Base-by-base conservation (phyloP, 306 rosid species). In the Macrotyloma uniflorum region DNA sequence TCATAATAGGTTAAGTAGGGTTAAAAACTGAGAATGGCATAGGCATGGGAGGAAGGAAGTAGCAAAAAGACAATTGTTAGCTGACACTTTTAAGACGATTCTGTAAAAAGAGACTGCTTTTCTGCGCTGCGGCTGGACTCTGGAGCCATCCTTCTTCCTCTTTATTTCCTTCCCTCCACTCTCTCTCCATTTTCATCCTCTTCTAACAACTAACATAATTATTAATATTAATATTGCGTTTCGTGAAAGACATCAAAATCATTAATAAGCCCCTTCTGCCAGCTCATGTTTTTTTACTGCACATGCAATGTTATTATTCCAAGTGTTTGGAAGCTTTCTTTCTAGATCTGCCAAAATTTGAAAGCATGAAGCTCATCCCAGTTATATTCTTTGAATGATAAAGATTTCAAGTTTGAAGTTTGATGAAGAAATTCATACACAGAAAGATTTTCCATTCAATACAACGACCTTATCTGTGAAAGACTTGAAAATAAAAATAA, bases 141-240 rank as follows among this genome's bases (percentile, higher is more conserved):
- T 36, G 12, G 12, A 38, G 12, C 85, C 83, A 77, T 89, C 82
- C 93, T 81, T 83, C 88, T 71, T 79, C 88, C 81, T 76, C 67
- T 63, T 40, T 40, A 66, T 40, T 65, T 64, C 15, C 24, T 9
- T 6, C 46, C 8, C 67, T 30, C 1, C 66, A 58, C 33, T 55
- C 63, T 55, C 36, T 58, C 0, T 59, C 40, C 1, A 30, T 61
- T 61, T 62, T 8, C 1, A 63, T 35, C 16, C 46, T 63, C 67
- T 33, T 33, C 40, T 15, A 61, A 61, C 67, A 61, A 61, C 10
- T 16, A 15, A n/a, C 67, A 32, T 24, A 1, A 23, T 11, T 57
- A 23, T 11, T 24, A 23, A 2, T 23, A 13, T 61, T 61, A n/a
- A 2, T 57, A 24, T 61, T 61, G 11, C 67, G 42, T 61, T 61